These are phyloP conservation scores for Acacia pycnantha DNA, from an alignment of 331 rosid genomes.

Conservation along the genomic window DNA sequence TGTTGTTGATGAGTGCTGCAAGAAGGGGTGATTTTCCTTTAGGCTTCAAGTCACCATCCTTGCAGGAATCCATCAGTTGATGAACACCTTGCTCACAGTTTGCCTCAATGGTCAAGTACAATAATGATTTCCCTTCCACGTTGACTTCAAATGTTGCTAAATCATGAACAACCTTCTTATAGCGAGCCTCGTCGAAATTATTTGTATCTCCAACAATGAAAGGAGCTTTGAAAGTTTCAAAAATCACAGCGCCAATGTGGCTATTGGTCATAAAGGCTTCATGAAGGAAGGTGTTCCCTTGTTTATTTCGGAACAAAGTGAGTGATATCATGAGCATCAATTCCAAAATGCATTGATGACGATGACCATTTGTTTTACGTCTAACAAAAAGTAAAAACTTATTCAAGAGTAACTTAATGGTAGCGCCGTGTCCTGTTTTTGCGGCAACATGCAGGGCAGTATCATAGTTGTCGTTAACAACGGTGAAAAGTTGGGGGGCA, in stretches of 20 bases:
- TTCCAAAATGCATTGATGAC: background rate
- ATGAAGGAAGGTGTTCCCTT: slow-evolving; percentile 22
- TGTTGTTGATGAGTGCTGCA: background rate
- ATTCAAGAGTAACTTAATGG: no score
- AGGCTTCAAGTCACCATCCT: background rate
- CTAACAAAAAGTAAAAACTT: background rate
- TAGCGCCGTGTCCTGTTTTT: no score
- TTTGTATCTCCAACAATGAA: no score
- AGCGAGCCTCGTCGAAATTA: no score
- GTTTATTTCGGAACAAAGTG: background rate
- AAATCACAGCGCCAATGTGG: background rate
- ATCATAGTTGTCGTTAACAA: no score
- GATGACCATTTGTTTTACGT: background rate
- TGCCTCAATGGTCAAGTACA: background rate
- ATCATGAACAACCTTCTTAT: background rate
- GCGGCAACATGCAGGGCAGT: no score
- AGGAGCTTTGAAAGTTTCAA: background rate
- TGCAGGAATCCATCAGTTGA: background rate
- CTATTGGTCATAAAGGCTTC: background rate
- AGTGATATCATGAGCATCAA: background rate
- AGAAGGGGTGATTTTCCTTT: slow-evolving; percentile 20
- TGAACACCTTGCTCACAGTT: background rate
- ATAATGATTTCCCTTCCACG: background rate
- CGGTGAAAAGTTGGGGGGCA: no score
- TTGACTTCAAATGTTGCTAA: background rate